Base-by-base conservation (phyloP, 768 basidiomycete species). In the Suillus plorans region DNA sequence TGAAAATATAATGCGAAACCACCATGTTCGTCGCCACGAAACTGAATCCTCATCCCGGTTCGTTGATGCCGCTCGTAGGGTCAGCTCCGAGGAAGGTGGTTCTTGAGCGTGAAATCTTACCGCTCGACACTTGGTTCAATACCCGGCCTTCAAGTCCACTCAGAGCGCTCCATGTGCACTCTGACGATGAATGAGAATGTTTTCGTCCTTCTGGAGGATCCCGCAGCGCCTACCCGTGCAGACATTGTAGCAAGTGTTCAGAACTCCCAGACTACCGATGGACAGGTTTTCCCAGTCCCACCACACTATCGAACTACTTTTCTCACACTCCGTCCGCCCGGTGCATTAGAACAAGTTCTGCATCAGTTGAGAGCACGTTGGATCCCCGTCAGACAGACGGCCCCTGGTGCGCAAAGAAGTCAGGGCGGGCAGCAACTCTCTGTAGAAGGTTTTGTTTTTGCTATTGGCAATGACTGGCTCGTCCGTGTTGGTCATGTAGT, bases 141-240 rank as follows among this genome's bases (percentile, higher is more conserved):
- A 60, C 81, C 82, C 5, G 84, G 84, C 13, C 69, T 82, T 57
- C 80, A 85, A 52, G 69, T 85, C 31, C 79, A 78, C 18, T 77
- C 83, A 4, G 91, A 93, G 71, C 84, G 91, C 37, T 84, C 84
- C 1, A 90, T 94, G 86, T 89, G 84, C 68, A 80, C 90, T 20
- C 80, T 94, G 22, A 90, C 90, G 2, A 90, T 92, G 89, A 86
- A 88, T 64, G 86, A 92, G 53, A 89, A 89, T 68, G 89, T 90
- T 31, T 94, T 92, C 72, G 91, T 92, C 28, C 82, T 88, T 7
- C 77, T 93, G 31, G 92, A 93, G 69, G 91, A 94, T 73, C 89
- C 89, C 41, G 77, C 82, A 12, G 90, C 90, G 12, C 92, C 90
- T 1, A 85, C 81, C 42, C 84, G 87, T 64, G 84, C 83, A 60